Evolutionary conservation across 352 stramenopile species (phyloP), one percentile per base, ranked within the genome.

Genomic region (Plasmopara viticola): DNA sequence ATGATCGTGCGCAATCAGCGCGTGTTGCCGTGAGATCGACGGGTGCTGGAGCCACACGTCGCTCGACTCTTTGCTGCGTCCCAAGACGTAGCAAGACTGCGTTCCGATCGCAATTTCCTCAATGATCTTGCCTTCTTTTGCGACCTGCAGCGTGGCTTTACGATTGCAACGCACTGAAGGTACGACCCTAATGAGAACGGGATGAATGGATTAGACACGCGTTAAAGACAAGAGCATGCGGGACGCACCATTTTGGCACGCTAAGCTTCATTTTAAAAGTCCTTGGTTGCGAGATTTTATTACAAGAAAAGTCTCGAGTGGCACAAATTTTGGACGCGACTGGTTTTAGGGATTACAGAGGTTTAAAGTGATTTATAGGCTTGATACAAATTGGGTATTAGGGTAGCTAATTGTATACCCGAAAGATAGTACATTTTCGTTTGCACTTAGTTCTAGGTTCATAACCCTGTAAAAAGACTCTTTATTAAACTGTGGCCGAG

Each of bases 11-110:
- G 85, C 71, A 37, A 96, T 51, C 8, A 74, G 67, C 6, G 82
- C 85, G 60, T 96, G 87, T 48, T 87, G 72, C 9, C 87, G 71
- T 6, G 83, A 94, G 57, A 92, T 81, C 35, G 77, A 91, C 30
- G 79, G 72, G 57, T 96, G 85, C 46, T 85, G 64, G 48, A 96
- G 59, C 33, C 68, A 68, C 30, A 87, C 74, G 58, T 94, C 81
- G 44, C 76, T 86, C 31, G 78, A 53, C 49, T 90, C 75, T 8
- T 81, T 70, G 47, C 90, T 93, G 37, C 86, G 81, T 0, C 86
- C 86, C 13, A 95, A 52, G 13, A 94, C 63, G 20, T 75, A 79
- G 49, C 71, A 90, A 20, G 77, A 78, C 50, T 74, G 62, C 9
- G 55, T 37, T 7, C 78, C 77, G 17, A 92, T 56, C 17, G 44